Percentiles rank a stretch among this genome's conserved stretches.
Conservation (phyloP, 352 stramenopile genomes). For the Pythium coloratum region DNA sequence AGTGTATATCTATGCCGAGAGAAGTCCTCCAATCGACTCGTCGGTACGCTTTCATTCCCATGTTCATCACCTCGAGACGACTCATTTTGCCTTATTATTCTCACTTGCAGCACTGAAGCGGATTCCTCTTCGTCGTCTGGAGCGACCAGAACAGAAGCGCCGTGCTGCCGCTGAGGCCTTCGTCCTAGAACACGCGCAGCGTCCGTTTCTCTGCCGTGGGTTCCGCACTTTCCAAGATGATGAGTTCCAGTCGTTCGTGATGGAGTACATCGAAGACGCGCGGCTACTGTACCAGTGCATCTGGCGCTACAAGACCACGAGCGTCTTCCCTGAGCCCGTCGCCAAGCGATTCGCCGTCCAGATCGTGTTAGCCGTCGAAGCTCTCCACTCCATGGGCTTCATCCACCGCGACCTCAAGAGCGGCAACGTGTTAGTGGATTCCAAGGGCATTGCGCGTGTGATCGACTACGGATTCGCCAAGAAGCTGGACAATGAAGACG, state of each 20-base stretch:
- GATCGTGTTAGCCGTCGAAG: conserved; percentile 58
- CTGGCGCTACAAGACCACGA: conserved; percentile 46
- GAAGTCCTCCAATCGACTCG: conserved; percentile 22
- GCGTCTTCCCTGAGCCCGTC: conserved; percentile 51
- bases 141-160: conserved; percentile 38
- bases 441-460: conserved; percentile 44
- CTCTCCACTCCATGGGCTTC: conserved; percentile 51
- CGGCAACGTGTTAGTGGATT: conserved; percentile 64
- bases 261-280: conserved; percentile 59
- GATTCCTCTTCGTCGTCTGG: conserved; percentile 43
- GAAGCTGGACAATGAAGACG: conserved; percentile 38
- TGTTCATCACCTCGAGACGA: background rate
- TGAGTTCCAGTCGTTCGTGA: conserved; percentile 34
- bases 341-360: conserved; percentile 66
- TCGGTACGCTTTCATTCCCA: conserved; percentile 27
- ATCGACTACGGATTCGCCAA: conserved; percentile 82
- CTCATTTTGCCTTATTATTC: background rate
- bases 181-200: conserved; percentile 39
- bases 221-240: conserved; percentile 32
- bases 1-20: conserved; percentile 58
- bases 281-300: conserved; percentile 70
- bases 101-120: conserved; percentile 49
- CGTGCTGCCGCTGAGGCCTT: conserved; percentile 46
- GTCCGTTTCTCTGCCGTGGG: conserved; percentile 42
- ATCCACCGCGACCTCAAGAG: conserved; percentile 85